Evolutionary conservation across 345 rosid species (phyloP).

Genomic region (Psidium friedrichsthalianum): DNA sequence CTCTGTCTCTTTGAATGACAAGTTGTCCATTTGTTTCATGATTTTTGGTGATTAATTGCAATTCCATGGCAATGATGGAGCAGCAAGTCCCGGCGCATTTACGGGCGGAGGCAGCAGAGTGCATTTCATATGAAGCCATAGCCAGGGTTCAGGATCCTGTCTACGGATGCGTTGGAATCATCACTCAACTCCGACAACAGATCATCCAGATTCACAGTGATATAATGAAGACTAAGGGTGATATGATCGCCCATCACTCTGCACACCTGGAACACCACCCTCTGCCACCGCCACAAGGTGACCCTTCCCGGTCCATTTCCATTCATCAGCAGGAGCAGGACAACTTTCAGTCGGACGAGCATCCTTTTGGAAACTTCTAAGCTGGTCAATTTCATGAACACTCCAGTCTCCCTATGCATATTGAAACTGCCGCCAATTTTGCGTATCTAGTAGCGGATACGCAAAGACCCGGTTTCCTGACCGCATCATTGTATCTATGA

Average conservation of each 20-base stretch:
- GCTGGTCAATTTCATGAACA: not conserved
- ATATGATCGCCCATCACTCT: slow-evolving; percentile 1
- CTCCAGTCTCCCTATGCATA: not conserved
- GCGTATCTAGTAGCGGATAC: not conserved
- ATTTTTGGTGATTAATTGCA: not conserved
- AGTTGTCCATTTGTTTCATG: not conserved
- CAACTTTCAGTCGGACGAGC: not conserved
- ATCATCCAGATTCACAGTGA: slow-evolving; percentile 1
- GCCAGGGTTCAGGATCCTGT: slow-evolving; percentile 7
- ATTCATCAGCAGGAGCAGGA: not conserved
- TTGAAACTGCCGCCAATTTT: not conserved
- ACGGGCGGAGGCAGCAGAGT: slow-evolving; percentile 10
- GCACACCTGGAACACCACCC: not conserved
- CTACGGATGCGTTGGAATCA: slow-evolving; percentile 10
- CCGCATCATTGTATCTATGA: not conserved
- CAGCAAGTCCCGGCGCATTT: slow-evolving; percentile 11
- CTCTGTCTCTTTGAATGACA: not conserved
- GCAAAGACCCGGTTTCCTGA: not conserved
- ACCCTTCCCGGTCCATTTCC: not conserved
- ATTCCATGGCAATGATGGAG: not conserved
- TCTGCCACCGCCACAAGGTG: not conserved
- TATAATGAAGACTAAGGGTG: not conserved
- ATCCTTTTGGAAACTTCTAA: not conserved
- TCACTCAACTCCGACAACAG: slow-evolving; percentile 12
- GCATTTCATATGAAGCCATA: slow-evolving; percentile 8